Evolutionary conservation across 1,284 basidiomycete species (phyloP), one percentile per base, ranked within the genome.

Genomic region (Phlebopus sp.): DNA sequence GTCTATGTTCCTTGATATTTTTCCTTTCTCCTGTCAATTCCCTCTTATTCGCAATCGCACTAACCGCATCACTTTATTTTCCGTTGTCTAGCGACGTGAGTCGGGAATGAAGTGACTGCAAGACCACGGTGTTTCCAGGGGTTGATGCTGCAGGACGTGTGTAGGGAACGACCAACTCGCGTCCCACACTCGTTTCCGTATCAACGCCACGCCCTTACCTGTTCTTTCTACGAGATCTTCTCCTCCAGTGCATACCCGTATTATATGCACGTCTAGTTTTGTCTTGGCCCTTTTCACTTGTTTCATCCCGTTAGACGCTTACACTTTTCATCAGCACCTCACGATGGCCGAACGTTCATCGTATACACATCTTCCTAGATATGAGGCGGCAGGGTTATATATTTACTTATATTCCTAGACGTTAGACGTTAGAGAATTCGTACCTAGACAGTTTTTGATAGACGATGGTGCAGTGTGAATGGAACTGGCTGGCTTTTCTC

Each of bases 31-130:
- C n/a, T 9, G 10, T 39, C 23, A 23, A 18, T 23, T 23, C 6
- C 6, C 31, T 17, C 27, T 35, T 40, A 23, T 19, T 21, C 8
- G 9, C 7, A 29, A 29, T 18, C 44, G 30, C 31, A 19, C 55
- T 64, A 44, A 66, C 43, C 6, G 46, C 46, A 30, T 7, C 27
- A 8, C 1, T 35, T 3, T 21, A 5, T 27, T 31, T 30, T 44
- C 6, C 44, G 21, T 30, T 40, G 15, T 29, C 27, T 31, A 63
- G 64, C 50, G 64, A 63, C 32, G 60, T 63, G 43, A 63, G 60
- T 13, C 62, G 60, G 23, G 60, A 63, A 2, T 62, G 42, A 59
- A 15, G 31, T 10, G 37, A 1, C n/a, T 21, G 19, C 5, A 10
- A 21, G 14, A 37, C 9, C 10, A 37, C 19, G 37, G 37, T 23